Base-by-base conservation (phyloP, 2,329 filamentous ascomycete genomes). In the Penicillium sp. region DNA sequence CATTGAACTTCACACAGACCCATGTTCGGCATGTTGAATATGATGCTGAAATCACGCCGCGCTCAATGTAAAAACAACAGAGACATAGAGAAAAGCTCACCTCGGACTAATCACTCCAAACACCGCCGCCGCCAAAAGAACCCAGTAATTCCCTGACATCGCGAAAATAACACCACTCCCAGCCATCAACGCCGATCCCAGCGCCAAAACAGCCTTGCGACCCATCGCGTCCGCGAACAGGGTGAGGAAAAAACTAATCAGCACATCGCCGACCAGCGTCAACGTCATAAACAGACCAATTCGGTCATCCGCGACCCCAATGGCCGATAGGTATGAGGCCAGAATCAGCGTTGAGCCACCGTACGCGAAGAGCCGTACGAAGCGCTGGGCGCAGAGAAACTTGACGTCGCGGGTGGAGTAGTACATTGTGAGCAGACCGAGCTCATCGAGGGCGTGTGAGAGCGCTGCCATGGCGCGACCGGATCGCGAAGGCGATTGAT, bases 251-350 rank as follows among this genome's bases (percentile, higher is more conserved):
- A 87, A 81, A 1, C 82, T 83, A 7, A 88, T 82, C 0, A 84
- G 69, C 1, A 88, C 85, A 73, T 89, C 86, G 12, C 86, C 86
- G 2, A 82, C 69, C 14, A 88, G 77, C 0, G 86, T 89, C 39
- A 88, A 73, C 0, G 83, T 87, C 85, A 89, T 87, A 66, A 89
- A 88, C 6, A 88, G 69, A 5, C 86, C 86, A 59, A 88, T 88
- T 22, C 78, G 80, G 28, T 82, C 77, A 69, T 88, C 86, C 0
- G 84, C 78, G 55, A 87, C 81, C 0, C 76, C 73, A 12, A 88
- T 73, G 20, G 82, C 80, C 6, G 83, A 81, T 53, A 89, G 82
- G 69, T 87, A 88, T 15, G 86, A 82, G 11, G 84, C 86, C 47
- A 89, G 78, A 54, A 88, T 84, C 47, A 89, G 78, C 0, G 85